Base-by-base conservation (phyloP, 495 filamentous ascomycete genomes). In the Amniculicola lignicola region DNA sequence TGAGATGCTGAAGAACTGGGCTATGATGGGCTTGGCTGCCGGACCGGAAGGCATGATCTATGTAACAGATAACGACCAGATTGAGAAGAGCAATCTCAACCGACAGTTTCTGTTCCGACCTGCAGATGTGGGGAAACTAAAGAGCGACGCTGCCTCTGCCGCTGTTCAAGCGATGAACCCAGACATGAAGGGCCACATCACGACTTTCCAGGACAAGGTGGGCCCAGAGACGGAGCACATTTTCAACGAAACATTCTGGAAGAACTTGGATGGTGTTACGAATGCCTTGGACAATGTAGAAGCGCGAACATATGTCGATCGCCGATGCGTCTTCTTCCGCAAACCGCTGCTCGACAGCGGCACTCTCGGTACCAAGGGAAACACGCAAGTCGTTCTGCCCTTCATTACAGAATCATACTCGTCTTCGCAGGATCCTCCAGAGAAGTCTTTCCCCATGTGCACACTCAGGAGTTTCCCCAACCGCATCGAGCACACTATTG, bases 1-100 rank as follows among this genome's bases (percentile, higher is more conserved):
- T 67, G 94, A 99, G 68, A 99, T 96, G 81, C 76, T 99, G 50
- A 99, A 99, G 80, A 97, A 96, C 69, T 99, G 94, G 93, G 93
- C 94, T 22, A 92, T 97, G 90, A 94, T 97, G 63, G 94, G 94
- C 55, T 77, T 99, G 43, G 92, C 85, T 35, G 88, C 88, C 35
- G 94, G 94, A 28, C 87, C 87, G 19, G 80, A 90, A 27, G 94
- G 94, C 59, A 85, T 85, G 65, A 91, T 99, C 66, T 87, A 69
- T 19, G 87, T 97, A 21, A 96, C 94, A 12, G 94, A 99, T 67
- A 97, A 95, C 86, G 94, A 99, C 62, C 87, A 88, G 55, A 99
- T 99, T 59, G 94, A 99, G 76, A 95, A 91, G 80, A 96, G 92
- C 76, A 99, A 99, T 69, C 80, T 99, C 33, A 99, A 99, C 75